phyloP scores from a whole-genome alignment of 257 asterid genomes.

The Verbena officinalis region DNA sequence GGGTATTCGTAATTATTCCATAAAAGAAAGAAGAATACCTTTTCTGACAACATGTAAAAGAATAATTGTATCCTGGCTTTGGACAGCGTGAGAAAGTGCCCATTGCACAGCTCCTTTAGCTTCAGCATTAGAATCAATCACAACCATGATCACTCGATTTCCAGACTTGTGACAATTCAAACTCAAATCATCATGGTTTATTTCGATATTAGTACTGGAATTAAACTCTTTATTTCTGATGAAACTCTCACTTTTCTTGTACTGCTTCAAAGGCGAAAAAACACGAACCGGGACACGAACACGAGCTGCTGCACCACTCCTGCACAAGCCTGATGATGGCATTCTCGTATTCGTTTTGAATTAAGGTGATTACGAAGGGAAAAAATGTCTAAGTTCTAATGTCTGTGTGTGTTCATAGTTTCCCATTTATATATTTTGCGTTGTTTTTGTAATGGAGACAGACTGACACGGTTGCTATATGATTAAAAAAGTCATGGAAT shows the following conservation, averaged over 20 bases:
- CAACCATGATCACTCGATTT: slow-evolving; percentile 79
- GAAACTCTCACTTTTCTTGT: slow-evolving; percentile 40
- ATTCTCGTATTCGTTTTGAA: no score
- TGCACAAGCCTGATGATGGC: no score
- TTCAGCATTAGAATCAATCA: slow-evolving; percentile 55
- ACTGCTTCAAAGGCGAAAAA: slow-evolving; percentile 45
- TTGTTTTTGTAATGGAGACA: background rate
- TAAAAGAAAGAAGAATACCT: slow-evolving; percentile 31
- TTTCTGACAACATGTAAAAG: slow-evolving; percentile 57
- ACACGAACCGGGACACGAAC: slow-evolving; percentile 41
- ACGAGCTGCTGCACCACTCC: slow-evolving; percentile 44
- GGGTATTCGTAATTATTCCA: no score
- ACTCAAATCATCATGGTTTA: slow-evolving; percentile 37
- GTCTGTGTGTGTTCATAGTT: background rate
- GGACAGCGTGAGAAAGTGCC: slow-evolving; percentile 82
- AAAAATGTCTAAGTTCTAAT: background rate
- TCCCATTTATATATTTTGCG: background rate
- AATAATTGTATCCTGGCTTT: slow-evolving; percentile 54
- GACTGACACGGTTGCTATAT: slow-evolving; percentile 16
- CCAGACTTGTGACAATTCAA: slow-evolving; percentile 35
- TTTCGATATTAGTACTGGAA: slow-evolving; percentile 32
- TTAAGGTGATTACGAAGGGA: no score
- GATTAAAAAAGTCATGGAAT: slow-evolving; percentile 36
- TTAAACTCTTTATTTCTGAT: slow-evolving; percentile 26
- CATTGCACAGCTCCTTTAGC: slow-evolving; percentile 71